A percentile compares a stretch with the other conserved stretches of the same genome.
Conservation (phyloP, 1,139 yeast species). For the Hyphopichia burtonii region DNA sequence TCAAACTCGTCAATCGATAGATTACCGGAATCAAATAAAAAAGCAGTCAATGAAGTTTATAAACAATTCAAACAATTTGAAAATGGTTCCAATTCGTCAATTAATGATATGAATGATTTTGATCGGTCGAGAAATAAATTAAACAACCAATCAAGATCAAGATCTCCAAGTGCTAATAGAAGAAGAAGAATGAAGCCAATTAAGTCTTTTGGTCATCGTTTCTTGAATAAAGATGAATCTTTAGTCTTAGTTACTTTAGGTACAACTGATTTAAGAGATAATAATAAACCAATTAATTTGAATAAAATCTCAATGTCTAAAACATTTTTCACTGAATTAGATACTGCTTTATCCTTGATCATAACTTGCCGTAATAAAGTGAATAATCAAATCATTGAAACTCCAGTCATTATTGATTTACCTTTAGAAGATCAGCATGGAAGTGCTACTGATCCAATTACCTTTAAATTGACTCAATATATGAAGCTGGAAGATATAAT, state of each 20-base stretch:
- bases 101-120: conserved; percentile 6
- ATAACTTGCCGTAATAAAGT: conserved; percentile 52
- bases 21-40: conserved; percentile 36
- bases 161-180: conserved; percentile 25
- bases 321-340: conserved; percentile 78
- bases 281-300: conserved; percentile 62
- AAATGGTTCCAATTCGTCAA: conserved; percentile 17
- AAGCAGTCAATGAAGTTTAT: conserved; percentile 38
- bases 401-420: conserved; percentile 72
- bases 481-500: conserved; percentile 54
- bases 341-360: conserved; percentile 80
- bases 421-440: conserved; percentile 83
- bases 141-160: conserved; percentile 19
- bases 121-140: background rate
- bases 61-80: conserved; percentile 36
- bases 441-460: conserved; percentile 76
- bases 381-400: conserved; percentile 50
- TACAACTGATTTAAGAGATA: conserved; percentile 72
- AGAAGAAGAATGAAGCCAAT: conserved; percentile 46
- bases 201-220: conserved; percentile 86
- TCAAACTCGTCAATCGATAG: conserved; percentile 37
- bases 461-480: conserved; percentile 61
- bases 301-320: conserved; percentile 73
- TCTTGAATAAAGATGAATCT: conserved; percentile 61
- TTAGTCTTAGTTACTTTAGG: conserved; percentile 80